These are phyloP conservation scores for Penicillium paradoxum DNA, from an alignment of 495 filamentous ascomycete genomes.

Conservation along the genomic window DNA sequence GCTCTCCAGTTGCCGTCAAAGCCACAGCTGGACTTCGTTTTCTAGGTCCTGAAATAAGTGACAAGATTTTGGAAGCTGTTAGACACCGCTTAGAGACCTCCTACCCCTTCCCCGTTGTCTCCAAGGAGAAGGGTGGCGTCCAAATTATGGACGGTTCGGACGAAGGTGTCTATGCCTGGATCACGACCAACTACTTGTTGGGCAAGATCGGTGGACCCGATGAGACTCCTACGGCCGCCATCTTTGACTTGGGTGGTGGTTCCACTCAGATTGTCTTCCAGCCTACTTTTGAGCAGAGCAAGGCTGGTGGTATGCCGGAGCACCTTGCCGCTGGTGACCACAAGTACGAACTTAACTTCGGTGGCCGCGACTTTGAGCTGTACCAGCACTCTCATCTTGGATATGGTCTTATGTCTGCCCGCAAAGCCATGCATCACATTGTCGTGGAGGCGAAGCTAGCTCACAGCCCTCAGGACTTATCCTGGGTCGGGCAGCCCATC, in stretches of 20 bases:
- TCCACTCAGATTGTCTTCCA: slow-evolving; percentile 98
- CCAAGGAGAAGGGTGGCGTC: slow-evolving; percentile 76
- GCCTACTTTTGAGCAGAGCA: slow-evolving; percentile 77
- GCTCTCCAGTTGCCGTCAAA: slow-evolving; percentile 91
- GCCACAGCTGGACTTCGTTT: slow-evolving; percentile 89
- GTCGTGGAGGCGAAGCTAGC: slow-evolving; percentile 61
- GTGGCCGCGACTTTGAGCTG: slow-evolving; percentile 84
- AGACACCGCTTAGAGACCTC: slow-evolving; percentile 74
- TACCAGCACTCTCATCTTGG: slow-evolving; percentile 98
- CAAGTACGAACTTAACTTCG: slow-evolving; percentile 89
- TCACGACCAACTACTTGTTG: slow-evolving; percentile 95
- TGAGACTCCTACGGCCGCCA: slow-evolving; percentile 80
- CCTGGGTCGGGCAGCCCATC: slow-evolving; percentile 60
- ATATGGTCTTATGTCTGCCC: slow-evolving; percentile 93
- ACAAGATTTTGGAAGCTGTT: slow-evolving; percentile 81
- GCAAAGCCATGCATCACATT: slow-evolving; percentile 71
- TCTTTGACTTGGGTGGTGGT: slow-evolving; percentile 94
- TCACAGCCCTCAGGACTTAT: slow-evolving; percentile 40
- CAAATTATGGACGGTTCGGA: slow-evolving; percentile 94
- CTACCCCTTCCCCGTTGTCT: slow-evolving; percentile 92
- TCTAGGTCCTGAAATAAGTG: slow-evolving; percentile 74
- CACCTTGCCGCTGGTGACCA: slow-evolving; percentile 85
- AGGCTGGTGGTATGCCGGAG: slow-evolving; percentile 80
- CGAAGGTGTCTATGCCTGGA: slow-evolving; percentile 99
- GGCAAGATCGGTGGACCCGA: slow-evolving; percentile 95